Percentiles rank a stretch among this genome's conserved stretches.
phyloP scores from a whole-genome alignment of 2,329 filamentous ascomycete species.

The Phoma sp. region DNA sequence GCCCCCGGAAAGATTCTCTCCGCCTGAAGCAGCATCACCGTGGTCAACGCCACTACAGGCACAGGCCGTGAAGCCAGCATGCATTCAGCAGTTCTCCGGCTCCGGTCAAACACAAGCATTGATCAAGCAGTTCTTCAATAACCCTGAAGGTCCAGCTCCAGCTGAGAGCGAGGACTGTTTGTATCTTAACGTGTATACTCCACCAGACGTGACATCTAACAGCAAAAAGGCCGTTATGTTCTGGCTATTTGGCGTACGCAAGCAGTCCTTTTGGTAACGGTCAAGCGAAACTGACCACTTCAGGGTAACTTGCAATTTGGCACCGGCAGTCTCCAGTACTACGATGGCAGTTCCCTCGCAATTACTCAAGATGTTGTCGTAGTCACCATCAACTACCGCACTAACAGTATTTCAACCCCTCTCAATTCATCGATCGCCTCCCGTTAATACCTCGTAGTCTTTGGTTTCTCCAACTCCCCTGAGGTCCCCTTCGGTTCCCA shows the following conservation, averaged over 20 bases:
- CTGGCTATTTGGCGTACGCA: slow-evolving; percentile 10
- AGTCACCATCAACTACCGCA: slow-evolving; percentile 37
- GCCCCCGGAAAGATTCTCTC: slow-evolving; percentile 23
- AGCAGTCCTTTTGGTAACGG: not conserved
- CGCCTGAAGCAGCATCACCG: slow-evolving; percentile 18
- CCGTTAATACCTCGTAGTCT: slow-evolving; percentile 15
- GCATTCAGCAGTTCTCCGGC: slow-evolving; percentile 26
- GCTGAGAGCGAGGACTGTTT: slow-evolving; percentile 48
- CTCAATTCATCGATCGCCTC: not conserved
- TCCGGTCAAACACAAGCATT: slow-evolving; percentile 8
- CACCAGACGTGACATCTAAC: slow-evolving; percentile 13
- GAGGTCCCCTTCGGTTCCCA: slow-evolving; percentile 26
- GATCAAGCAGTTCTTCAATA: slow-evolving; percentile 19
- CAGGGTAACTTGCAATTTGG: slow-evolving; percentile 33
- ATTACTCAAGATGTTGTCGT: slow-evolving; percentile 32
- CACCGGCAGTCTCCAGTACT: slow-evolving; percentile 19
- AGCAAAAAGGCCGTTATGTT: slow-evolving; percentile 26
- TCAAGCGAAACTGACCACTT: slow-evolving; percentile 15
- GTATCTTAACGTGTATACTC: slow-evolving; percentile 47
- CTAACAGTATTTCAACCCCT: slow-evolving; percentile 19
- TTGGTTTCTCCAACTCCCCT: slow-evolving; percentile 31
- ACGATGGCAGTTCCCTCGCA: slow-evolving; percentile 35
- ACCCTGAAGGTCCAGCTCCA: slow-evolving; percentile 18
- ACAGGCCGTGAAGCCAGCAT: slow-evolving; percentile 19
- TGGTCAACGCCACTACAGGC: slow-evolving; percentile 22